Evolutionary conservation across 345 rosid genomes (phyloP), one percentile per base, ranked within the genome.

Genomic region (Rhizophora mangle): DNA sequence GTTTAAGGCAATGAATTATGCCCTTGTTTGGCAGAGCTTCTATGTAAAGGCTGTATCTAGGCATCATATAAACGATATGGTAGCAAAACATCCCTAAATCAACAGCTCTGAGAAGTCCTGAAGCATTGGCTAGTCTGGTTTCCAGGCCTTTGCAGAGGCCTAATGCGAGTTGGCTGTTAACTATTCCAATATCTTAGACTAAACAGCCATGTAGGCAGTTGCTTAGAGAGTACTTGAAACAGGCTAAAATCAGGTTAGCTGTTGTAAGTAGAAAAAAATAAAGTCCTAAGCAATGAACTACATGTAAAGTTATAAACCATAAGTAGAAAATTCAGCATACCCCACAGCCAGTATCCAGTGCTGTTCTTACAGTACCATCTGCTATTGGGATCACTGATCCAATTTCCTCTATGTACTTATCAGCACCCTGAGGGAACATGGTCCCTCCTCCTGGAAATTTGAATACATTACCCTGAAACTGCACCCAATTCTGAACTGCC

Each of bases 401-500:
- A 61, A 95, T 85, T 76, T 90, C 96, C 43, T 92, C 94, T 22
- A 95, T 92, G 74, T 89, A 95, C 2, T 92, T 93, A 83, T 95
- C 99, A 8, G 99, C 99, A 20, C 97, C 99, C 70, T 92, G 96
- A 67, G 99, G 99, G 60, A 95, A 95, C 99, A 92, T 92, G 54
- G 99, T 95, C 72, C 99, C 99, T 11, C 99, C 99, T 68, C 99
- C 99, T 0, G 99, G 99, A 81, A 95, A 95, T 68, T 87, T 95
- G 73, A 95, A 95, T 49, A 90, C 96, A 72, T 86, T 77, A 10
- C 97, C 99, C 75, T 91, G 86, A 76, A 72, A 95, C 85, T 89
- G 82, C 72, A 92, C 96, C 99, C 99, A 95, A 64, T 95, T 85
- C 87, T 95, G 97, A 1, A 74, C 81, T 64, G 97, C 97, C 77